Evolutionary conservation across 2,329 filamentous ascomycete species (phyloP).

Genomic region (Beauveria sp.): DNA sequence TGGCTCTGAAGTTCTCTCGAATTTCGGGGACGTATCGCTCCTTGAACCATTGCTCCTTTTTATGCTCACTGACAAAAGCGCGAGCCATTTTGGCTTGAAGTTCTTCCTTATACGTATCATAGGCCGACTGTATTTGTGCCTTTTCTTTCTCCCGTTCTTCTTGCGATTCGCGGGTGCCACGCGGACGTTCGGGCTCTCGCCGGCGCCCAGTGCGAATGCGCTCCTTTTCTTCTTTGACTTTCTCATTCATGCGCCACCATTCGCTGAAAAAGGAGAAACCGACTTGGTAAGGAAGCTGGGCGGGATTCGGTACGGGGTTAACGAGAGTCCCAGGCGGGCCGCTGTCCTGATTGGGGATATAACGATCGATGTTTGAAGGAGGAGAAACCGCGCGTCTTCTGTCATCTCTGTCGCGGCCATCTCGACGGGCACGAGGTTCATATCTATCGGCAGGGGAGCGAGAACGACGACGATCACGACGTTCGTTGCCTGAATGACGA

Average conservation of each 20-base stretch:
- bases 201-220: slow-evolving; percentile 61
- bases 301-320: slow-evolving; percentile 66
- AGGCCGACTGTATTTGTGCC: slow-evolving; percentile 64
- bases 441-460: slow-evolving; percentile 72
- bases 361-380: slow-evolving; percentile 72
- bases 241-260: slow-evolving; percentile 78
- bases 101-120: slow-evolving; percentile 61
- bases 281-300: slow-evolving; percentile 68
- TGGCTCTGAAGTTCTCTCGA: slow-evolving; percentile 63
- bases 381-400: slow-evolving; percentile 53
- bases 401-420: slow-evolving; percentile 59
- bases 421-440: slow-evolving; percentile 61
- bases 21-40: slow-evolving; percentile 87
- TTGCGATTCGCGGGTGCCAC: slow-evolving; percentile 56
- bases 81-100: slow-evolving; percentile 74
- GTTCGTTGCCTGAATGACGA: slow-evolving; percentile 41
- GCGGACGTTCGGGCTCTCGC: slow-evolving; percentile 54
- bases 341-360: slow-evolving; percentile 66
- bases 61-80: slow-evolving; percentile 83
- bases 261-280: slow-evolving; percentile 81
- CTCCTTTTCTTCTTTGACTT: slow-evolving; percentile 75
- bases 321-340: slow-evolving; percentile 35
- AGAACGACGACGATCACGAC: slow-evolving; percentile 55
- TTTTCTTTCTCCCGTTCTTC: slow-evolving; percentile 76
- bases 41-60: slow-evolving; percentile 95